Conservation (phyloP, 169 alveolate genomes). For the Eimeria acervulina region DNA sequence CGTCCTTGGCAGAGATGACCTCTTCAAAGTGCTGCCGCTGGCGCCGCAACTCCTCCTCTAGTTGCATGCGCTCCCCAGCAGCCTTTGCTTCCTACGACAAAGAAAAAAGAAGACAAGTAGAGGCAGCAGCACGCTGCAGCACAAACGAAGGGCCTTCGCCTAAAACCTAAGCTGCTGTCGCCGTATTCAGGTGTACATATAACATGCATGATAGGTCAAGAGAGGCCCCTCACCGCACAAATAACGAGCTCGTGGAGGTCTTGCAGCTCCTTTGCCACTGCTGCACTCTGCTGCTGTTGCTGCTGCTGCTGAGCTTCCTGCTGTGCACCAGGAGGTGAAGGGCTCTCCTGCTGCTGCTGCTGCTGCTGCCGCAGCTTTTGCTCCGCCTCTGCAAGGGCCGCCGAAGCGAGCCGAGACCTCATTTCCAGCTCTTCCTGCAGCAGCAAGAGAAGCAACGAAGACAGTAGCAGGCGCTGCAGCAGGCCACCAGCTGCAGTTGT, state of each 20-base stretch:
- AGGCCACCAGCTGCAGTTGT: background rate
- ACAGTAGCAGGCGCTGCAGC: background rate
- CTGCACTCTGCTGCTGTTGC: constrained; percentile 23
- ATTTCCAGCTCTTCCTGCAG: constrained; percentile 74
- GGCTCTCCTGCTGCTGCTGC: constrained; percentile 34
- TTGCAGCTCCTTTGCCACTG: constrained; percentile 57
- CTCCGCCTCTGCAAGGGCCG: constrained; percentile 71
- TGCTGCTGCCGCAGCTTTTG: constrained; percentile 73
- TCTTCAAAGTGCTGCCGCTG: constrained; percentile 66
- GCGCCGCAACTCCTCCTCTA: constrained; percentile 57
- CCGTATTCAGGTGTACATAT: background rate
- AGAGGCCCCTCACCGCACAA: constrained; percentile 52
- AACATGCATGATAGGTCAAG: background rate
- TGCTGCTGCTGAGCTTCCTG: background rate
- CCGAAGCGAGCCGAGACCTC: constrained; percentile 71
- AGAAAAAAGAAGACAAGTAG: background rate
- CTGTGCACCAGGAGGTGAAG: background rate
- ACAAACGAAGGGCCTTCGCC: background rate
- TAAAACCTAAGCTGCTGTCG: background rate
- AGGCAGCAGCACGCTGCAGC: background rate
- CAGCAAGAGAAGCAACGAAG: background rate
- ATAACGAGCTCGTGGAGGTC: constrained; percentile 62
- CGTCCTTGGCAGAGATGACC: constrained; percentile 28
- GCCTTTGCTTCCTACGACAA: constrained; percentile 53
- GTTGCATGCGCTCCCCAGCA: constrained; percentile 59